Percentiles rank a stretch among this genome's conserved stretches.
These are phyloP conservation scores for Pythium sukuiense DNA, from an alignment of 352 stramenopile genomes.

Conservation along the genomic window DNA sequence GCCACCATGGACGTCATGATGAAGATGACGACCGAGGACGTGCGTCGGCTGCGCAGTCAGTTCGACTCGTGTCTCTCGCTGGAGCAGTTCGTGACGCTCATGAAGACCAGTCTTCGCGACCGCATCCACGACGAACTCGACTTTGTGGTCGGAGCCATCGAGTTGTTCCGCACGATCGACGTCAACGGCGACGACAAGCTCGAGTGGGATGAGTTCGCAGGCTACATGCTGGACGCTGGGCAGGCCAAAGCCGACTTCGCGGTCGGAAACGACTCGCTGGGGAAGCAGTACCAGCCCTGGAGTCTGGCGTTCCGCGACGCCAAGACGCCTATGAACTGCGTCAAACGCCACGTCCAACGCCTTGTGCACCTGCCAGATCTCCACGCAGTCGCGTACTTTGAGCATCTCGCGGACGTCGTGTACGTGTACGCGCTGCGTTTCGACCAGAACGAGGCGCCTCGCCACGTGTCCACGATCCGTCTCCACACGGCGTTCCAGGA, in stretches of 20 bases:
- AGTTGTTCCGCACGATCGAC: slow-evolving; percentile 91
- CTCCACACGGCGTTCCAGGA: slow-evolving; percentile 78
- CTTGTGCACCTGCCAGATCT: slow-evolving; percentile 48
- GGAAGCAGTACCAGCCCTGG: slow-evolving; percentile 46
- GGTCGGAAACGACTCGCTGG: neutral
- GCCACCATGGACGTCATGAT: slow-evolving; percentile 82
- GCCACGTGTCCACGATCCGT: slow-evolving; percentile 63
- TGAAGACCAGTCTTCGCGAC: slow-evolving; percentile 69
- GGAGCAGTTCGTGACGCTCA: slow-evolving; percentile 68
- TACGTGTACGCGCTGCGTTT: slow-evolving; percentile 66
- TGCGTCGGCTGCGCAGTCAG: slow-evolving; percentile 53
- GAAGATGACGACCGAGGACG: slow-evolving; percentile 81
- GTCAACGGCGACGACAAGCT: slow-evolving; percentile 85
- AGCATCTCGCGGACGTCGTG: slow-evolving; percentile 64
- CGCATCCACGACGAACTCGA: slow-evolving; percentile 56
- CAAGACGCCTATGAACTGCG: slow-evolving; percentile 50
- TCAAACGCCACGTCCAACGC: slow-evolving; percentile 54
- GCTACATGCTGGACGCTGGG: slow-evolving; percentile 81
- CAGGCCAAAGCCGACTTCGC: slow-evolving; percentile 54
- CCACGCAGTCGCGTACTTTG: slow-evolving; percentile 69
- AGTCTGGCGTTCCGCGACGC: slow-evolving; percentile 36
- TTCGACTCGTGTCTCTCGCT: slow-evolving; percentile 53
- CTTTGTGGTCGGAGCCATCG: slow-evolving; percentile 82
- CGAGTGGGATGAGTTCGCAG: slow-evolving; percentile 91
- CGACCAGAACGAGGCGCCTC: slow-evolving; percentile 55